Evolutionary conservation across 2,329 filamentous ascomycete species (phyloP).

Genomic region (Neophaeococcomyces mojaviensis): DNA sequence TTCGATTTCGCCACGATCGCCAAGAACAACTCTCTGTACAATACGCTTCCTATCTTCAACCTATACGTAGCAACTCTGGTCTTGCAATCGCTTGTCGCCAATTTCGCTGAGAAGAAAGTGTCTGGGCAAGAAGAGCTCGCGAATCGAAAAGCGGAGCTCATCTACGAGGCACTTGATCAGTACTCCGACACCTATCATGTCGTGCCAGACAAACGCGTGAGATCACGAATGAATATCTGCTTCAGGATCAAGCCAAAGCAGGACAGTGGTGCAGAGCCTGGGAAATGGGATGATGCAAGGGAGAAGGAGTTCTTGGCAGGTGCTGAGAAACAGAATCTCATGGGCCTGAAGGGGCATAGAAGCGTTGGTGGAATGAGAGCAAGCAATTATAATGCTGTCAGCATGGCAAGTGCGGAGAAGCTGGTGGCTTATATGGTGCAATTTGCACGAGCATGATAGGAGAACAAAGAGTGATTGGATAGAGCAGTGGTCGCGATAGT

Average conservation of each 20-base stretch:
- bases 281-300: conserved; percentile 30
- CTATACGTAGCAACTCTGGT: conserved; percentile 88
- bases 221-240: conserved; percentile 92
- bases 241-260: conserved; percentile 59
- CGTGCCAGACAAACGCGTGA: conserved; percentile 65
- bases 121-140: conserved; percentile 68
- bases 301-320: conserved; percentile 76
- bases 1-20: conserved; percentile 76
- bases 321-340: conserved; percentile 59
- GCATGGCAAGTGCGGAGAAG: conserved; percentile 41
- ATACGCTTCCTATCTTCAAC: conserved; percentile 91
- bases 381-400: conserved; percentile 82
- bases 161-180: conserved; percentile 72
- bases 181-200: conserved; percentile 62
- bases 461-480: too few species aligned
- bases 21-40: conserved; percentile 93
- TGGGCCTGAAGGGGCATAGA: conserved; percentile 81
- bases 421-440: conserved; percentile 42
- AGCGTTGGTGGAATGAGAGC: conserved; percentile 78
- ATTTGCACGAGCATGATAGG: conserved; percentile 35
- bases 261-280: conserved; percentile 43
- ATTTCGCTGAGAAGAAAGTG: conserved; percentile 59
- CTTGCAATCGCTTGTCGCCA: conserved; percentile 63
- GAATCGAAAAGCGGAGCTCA: conserved; percentile 63
- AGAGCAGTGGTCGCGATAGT: too few species aligned